These are phyloP conservation scores for Dryas octopetala DNA, from an alignment of 306 rosid species.

Conservation along the genomic window DNA sequence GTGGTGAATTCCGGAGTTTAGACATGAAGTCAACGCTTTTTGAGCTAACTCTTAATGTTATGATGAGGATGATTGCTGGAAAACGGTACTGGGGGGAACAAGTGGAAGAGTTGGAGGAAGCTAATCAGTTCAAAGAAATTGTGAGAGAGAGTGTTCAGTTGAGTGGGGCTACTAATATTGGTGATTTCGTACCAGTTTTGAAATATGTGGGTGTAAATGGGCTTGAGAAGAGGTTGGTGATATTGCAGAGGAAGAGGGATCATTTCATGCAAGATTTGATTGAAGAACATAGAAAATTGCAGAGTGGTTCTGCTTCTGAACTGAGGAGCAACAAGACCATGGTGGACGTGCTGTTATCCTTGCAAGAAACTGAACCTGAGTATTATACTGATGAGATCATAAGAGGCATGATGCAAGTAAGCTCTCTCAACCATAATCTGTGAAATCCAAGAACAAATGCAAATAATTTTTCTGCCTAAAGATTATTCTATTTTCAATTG, in stretches of 20 bases:
- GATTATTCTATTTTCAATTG: no score
- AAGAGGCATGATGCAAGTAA: not conserved
- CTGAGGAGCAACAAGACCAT: not conserved
- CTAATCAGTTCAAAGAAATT: conserved; percentile 18
- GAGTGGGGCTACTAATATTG: not conserved
- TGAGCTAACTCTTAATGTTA: conserved; percentile 30
- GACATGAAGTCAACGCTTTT: conserved; percentile 13
- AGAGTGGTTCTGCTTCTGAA: no score
- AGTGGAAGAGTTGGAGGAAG: conserved; percentile 8
- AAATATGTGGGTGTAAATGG: no score
- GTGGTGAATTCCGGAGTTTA: conserved; percentile 12
- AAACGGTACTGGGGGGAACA: conserved; percentile 37
- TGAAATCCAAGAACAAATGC: no score
- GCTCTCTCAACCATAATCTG: no score
- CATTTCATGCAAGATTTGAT: no score
- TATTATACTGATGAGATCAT: conserved; percentile 21
- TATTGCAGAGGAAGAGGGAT: no score
- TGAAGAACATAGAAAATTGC: no score
- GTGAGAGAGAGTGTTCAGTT: conserved; percentile 10
- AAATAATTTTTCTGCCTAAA: no score
- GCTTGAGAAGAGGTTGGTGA: no score
- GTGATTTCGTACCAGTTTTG: no score
- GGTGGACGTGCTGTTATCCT: not conserved
- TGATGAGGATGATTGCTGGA: conserved; percentile 44
- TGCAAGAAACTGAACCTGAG: conserved; percentile 25